Evolutionary conservation across 2,329 filamentous ascomycete genomes (phyloP), one percentile per base, ranked within the genome.

Genomic region (Aspergillus persii): DNA sequence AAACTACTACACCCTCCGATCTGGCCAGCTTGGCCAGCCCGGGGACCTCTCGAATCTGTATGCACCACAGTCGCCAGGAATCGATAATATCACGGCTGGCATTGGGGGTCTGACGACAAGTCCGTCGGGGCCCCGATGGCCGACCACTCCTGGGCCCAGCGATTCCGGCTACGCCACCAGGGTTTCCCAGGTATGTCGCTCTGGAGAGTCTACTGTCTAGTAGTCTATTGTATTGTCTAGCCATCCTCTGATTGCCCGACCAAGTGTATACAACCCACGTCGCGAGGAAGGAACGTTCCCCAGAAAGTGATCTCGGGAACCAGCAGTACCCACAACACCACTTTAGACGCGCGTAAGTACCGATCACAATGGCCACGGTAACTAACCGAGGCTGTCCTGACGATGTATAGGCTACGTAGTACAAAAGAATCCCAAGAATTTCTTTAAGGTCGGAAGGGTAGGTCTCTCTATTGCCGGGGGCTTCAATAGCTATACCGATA

Each of bases 361-460:
- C 2, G n/a, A n/a, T 11, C 8, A 8, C 18, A 8, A 12, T 39
- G 18, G 12, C 2, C 8, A 4, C 23, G 4, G 12, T 26, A 23
- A 4, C 27, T 29, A 44, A 11, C 8, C 2, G 4, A n/a, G 36
- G 18, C n/a, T n/a, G 9, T 12, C 26, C 53, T 54, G 15, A 54
- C 53, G 3, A 15, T 12, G 8, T 30, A 7, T 30, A 54, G 53
- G 53, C 26, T 54, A 54, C 8, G 8, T 30, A 30, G 53, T 54
- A 8, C 39, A 33, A 44, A 9, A 12, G 8, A 41, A n/a, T 18
- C 53, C 53, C 23, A 23, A 6, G 31, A 53, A 29, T 8, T 66
- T 64, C 56, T 69, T 68, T 39, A 60, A 52, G 55, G 58, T 63
- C 39, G 65, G 67, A 46, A 63, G 58, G 55, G 67, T 68, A 60